Conservation (phyloP, 768 basidiomycete species). For the Termitomyces sp. region DNA sequence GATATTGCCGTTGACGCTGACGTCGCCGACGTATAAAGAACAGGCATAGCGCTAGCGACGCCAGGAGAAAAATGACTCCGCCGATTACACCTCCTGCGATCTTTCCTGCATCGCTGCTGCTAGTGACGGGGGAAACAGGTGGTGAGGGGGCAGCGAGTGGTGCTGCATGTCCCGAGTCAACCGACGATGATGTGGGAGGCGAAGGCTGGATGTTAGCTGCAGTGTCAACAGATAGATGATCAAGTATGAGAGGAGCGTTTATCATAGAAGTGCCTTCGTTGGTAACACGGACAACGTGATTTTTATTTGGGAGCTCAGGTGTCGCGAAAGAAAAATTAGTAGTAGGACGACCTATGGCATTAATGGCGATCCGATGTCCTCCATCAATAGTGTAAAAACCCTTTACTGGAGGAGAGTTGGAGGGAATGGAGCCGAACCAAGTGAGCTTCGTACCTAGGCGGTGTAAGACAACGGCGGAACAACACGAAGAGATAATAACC, state of each 20-base stretch:
- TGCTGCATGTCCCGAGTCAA: no score
- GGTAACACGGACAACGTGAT: neutral
- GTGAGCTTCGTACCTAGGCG: slow-evolving; percentile 18
- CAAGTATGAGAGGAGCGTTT: slow-evolving; percentile 11
- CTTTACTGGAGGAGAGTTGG: slow-evolving; percentile 1
- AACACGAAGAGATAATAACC: neutral
- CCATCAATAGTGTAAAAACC: slow-evolving; percentile 22
- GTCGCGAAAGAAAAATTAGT: slow-evolving; percentile 15
- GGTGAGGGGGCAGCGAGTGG: no score
- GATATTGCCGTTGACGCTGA: no score
- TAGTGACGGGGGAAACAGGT: no score
- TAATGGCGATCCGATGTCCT: no score
- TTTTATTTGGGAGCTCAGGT: slow-evolving; percentile 1
- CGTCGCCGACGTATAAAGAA: neutral
- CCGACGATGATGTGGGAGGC: no score
- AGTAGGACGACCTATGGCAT: neutral
- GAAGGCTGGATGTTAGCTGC: no score
- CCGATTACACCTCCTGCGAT: neutral
- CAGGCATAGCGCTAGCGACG: neutral
- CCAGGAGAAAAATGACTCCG: neutral
- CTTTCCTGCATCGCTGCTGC: neutral
- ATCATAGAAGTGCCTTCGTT: slow-evolving; percentile 8
- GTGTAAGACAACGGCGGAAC: neutral
- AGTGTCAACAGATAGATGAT: slow-evolving; percentile 4
- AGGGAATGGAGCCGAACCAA: slow-evolving; percentile 16